Percentiles rank a stretch among this genome's conserved stretches.
Conservation (phyloP, 371 early-diverging fungal genomes). For the Nosema muscidifuracis region DNA sequence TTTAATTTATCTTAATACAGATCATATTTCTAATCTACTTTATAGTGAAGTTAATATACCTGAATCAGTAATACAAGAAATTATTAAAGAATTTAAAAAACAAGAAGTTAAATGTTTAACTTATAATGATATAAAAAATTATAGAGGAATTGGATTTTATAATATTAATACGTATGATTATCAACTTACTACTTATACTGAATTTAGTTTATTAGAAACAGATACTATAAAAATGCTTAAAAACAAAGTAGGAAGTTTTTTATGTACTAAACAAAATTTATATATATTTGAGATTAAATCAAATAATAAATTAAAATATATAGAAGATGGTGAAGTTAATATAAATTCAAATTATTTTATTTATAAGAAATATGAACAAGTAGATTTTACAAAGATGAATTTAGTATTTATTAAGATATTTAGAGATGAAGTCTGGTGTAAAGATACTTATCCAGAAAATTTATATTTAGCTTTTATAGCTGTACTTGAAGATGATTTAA, state of each 20-base stretch:
- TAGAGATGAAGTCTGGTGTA: slow-evolving; percentile 22
- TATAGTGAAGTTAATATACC: slow-evolving; percentile 14
- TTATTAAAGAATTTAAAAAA: slow-evolving; percentile 12
- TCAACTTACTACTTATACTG: slow-evolving; percentile 14
- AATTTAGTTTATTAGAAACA: slow-evolving; percentile 13
- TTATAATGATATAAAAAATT: slow-evolving; percentile 26
- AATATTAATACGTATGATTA: slow-evolving; percentile 19
- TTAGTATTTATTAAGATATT: slow-evolving; percentile 37
- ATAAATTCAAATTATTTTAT: slow-evolving; percentile 19
- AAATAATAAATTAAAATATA: neutral
- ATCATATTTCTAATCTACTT: neutral
- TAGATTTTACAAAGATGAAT: slow-evolving; percentile 19
- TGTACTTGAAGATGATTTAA: slow-evolving; percentile 15
- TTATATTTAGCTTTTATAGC: slow-evolving; percentile 8
- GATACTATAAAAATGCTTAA: slow-evolving; percentile 20
- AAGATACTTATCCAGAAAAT: slow-evolving; percentile 22
- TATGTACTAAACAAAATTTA: slow-evolving; percentile 1
- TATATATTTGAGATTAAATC: slow-evolving; percentile 25
- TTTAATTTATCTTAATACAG: slow-evolving; percentile 56
- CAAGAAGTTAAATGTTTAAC: slow-evolving; percentile 8
- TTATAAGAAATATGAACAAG: slow-evolving; percentile 13
- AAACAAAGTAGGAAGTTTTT: slow-evolving; percentile 15
- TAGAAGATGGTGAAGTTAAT: neutral
- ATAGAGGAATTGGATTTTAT: slow-evolving; percentile 24
- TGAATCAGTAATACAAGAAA: neutral